Evolutionary conservation across 2,329 filamentous ascomycete species (phyloP), one percentile per base, ranked within the genome.

Genomic region (Claviceps capensis): DNA sequence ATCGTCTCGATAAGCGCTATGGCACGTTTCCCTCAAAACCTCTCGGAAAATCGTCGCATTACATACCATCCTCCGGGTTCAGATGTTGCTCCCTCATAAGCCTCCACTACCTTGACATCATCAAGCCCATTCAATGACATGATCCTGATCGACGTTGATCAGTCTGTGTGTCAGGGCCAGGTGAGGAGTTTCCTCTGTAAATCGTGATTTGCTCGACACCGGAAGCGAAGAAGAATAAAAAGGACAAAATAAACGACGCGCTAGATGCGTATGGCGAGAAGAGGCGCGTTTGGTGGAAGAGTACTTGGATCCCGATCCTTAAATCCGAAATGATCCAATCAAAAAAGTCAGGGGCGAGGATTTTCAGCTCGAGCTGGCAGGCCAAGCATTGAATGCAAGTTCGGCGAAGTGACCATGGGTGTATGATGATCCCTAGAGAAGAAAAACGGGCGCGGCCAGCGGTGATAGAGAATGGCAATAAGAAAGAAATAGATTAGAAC

Each of bases 51-150:
- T 34, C 30, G 13, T 45, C 43, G 8, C 7, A n/a, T 26, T 56
- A 54, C 86, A 69, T 78, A 97, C 93, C 93, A 98, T 84, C 89
- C 90, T 73, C 89, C 90, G 53, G 88, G 81, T 70, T 97, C 93
- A 54, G 79, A 79, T 61, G 83, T 74, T 52, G 88, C 86, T 61
- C 80, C 74, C 65, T 90, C 85, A 70, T 95, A 84, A 62, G 90
- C 89, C 72, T 94, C 88, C 70, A 83, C 80, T 70, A 98, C 79
- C 65, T 81, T 79, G 60, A 78, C 73, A 72, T 82, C 79, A 73
- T 96, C 90, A 71, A 97, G 77, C 58, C 93, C 93, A 82, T 95
- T 95, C 70, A 97, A 77, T 75, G 91, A 96, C 91, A 97, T 97
- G 55, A 52, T 60, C 67, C 66, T 44, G 22, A 48, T 26, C 42